Evolutionary conservation across 2,329 filamentous ascomycete genomes (phyloP), one percentile per base, ranked within the genome.

Genomic region (Aspergillus viridinutans): DNA sequence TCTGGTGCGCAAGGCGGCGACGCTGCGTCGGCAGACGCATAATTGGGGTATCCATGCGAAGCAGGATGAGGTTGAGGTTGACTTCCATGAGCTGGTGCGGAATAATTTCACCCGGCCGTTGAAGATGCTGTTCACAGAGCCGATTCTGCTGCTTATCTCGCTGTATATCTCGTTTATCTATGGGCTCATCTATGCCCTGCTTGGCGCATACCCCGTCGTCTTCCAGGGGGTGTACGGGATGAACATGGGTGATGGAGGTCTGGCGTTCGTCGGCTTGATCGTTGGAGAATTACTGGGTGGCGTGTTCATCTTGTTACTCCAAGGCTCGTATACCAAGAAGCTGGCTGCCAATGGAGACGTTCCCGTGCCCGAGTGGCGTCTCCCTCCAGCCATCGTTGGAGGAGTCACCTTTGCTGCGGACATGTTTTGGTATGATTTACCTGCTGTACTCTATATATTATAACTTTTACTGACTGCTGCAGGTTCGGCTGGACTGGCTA

Each of bases 21-120:
- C 80, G 50, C 66, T 85, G 2, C 74, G 83, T 17, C 74, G 81
- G 12, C 69, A 80, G 48, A 85, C 83, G 0, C 78, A 78, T 58
- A 85, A 85, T 58, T 85, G 83, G 82, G 83, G 81, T 1, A 84
- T 85, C 43, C 81, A 85, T 57, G 82, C 82, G 1, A 80, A 80
- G 60, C 74, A 76, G 61, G 80, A 82, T 59, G 78, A 82, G 66
- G 77, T 82, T 35, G 80, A 82, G 62, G 71, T 82, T n/a, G 78
- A 81, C 53, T 74, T 81, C 57, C 68, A 67, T 1, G 77, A 81
- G 51, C 61, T 83, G 4, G 63, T 81, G 6, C 71, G 75, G 2
- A 78, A 77, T 53, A 81, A 82, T 63, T 78, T 82, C 58, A 74
- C 69, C 53, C 72, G 80, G 1, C 74, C 74, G 5, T 61, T 77